Percentiles rank a stretch among this genome's conserved stretches.
Evolutionary conservation across 208 protist species (phyloP).

Genomic region (Leishmania braziliensis): DNA sequence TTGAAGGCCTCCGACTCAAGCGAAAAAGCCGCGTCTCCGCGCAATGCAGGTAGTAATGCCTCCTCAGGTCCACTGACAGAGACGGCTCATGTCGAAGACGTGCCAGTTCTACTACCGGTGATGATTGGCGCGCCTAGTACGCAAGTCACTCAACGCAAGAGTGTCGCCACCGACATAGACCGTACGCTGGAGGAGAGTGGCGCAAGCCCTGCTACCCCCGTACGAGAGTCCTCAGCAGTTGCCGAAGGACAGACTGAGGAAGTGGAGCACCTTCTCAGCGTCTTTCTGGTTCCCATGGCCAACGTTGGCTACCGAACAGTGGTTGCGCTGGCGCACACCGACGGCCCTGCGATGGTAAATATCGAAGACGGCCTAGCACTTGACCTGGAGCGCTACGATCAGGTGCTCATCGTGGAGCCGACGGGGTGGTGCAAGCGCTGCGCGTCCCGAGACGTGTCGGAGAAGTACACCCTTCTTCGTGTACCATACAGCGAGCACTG

Average conservation of each 20-base stretch:
- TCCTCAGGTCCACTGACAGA: background rate
- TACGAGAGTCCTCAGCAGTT: background rate
- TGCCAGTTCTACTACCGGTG: slow-evolving; percentile 20
- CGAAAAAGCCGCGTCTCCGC: background rate
- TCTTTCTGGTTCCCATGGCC: slow-evolving; percentile 29
- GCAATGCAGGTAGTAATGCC: background rate
- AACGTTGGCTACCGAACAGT: slow-evolving; percentile 23
- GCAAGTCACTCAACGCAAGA: background rate
- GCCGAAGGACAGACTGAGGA: background rate
- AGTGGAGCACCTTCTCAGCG: slow-evolving; percentile 23
- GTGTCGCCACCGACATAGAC: background rate
- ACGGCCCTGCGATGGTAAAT: background rate
- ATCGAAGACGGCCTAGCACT: slow-evolving; percentile 49
- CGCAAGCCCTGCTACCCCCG: background rate
- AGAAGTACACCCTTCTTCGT: slow-evolving; percentile 40
- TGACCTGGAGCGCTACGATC: slow-evolving; percentile 51
- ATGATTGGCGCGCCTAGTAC: slow-evolving; percentile 1
- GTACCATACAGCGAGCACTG: slow-evolving; percentile 91
- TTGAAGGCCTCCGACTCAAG: background rate
- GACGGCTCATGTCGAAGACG: slow-evolving; percentile 17
- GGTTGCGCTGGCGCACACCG: slow-evolving; percentile 8
- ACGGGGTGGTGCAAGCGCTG: slow-evolving; percentile 75
- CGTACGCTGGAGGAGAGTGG: background rate
- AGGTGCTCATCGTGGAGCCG: slow-evolving; percentile 73
- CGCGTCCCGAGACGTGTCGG: slow-evolving; percentile 20